Conservation (phyloP, 2,329 filamentous ascomycete species). For the Colletotrichum godetiae region DNA sequence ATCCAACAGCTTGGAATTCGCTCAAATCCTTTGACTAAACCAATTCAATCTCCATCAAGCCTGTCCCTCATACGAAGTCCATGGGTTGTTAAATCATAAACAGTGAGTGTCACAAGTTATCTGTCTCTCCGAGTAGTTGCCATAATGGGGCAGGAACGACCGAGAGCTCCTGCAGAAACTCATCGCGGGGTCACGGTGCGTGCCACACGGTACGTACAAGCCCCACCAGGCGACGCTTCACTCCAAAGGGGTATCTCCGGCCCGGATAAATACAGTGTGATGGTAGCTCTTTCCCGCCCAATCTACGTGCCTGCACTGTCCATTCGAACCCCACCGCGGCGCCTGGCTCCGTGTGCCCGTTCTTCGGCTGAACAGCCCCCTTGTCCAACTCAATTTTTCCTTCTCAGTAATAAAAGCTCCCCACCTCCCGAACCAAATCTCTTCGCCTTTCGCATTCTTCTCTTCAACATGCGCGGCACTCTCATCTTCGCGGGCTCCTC, state of each 20-base stretch:
- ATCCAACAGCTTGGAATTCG: background rate
- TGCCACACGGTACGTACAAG: slow-evolving; percentile 1
- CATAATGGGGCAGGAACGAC: too few relatives aligned
- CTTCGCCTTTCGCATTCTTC: slow-evolving; percentile 39
- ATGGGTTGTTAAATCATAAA: background rate
- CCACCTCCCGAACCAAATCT: slow-evolving; percentile 38
- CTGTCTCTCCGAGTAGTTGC: background rate
- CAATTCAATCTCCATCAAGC: background rate
- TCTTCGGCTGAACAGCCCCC: slow-evolving; percentile 23
- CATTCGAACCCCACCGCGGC: background rate
- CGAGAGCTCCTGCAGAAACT: background rate
- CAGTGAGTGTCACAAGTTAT: background rate
- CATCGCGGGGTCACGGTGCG: slow-evolving; percentile 13
- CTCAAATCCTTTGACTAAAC: background rate
- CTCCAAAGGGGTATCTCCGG: background rate
- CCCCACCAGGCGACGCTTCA: background rate
- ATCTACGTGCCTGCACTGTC: background rate
- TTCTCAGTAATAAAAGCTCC: slow-evolving; percentile 40
- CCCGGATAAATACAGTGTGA: slow-evolving; percentile 33
- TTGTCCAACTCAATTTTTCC: slow-evolving; percentile 33
- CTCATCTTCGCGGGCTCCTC: slow-evolving; percentile 76
- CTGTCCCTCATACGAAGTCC: background rate
- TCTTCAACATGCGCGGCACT: slow-evolving; percentile 69
- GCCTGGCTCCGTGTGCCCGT: slow-evolving; percentile 4
- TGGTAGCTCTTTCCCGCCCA: too few relatives aligned